These are phyloP conservation scores for Elongisporangium senticosum DNA, from an alignment of 352 stramenopile species.

Conservation along the genomic window DNA sequence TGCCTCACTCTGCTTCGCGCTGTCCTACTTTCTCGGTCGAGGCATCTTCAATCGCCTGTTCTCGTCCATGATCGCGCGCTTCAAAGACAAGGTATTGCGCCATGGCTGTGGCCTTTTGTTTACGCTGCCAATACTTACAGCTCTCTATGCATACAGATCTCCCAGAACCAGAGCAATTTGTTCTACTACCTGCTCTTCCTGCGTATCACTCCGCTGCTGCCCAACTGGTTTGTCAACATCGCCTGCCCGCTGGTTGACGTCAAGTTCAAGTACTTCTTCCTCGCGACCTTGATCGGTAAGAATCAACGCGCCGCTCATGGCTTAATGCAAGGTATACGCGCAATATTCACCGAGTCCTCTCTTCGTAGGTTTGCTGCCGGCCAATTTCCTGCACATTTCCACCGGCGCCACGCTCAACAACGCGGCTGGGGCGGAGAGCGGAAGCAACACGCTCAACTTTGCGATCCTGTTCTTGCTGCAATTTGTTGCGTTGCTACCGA, in stretches of 20 bases:
- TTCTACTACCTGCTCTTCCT: constrained; percentile 91
- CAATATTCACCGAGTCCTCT: neutral
- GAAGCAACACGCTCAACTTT: constrained; percentile 78
- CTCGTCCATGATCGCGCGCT: constrained; percentile 62
- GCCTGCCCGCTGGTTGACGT: constrained; percentile 80
- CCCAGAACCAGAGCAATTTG: constrained; percentile 75
- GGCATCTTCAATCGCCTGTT: constrained; percentile 66
- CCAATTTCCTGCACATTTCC: constrained; percentile 84
- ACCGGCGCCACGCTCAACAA: constrained; percentile 77
- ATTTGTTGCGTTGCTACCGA: constrained; percentile 77
- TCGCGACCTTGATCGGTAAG: constrained; percentile 71
- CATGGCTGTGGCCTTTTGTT: constrained; percentile 1
- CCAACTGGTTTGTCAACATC: constrained; percentile 90
- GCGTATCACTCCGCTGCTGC: constrained; percentile 79
- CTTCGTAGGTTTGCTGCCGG: constrained; percentile 48
- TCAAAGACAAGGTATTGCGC: constrained; percentile 61
- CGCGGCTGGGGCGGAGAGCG: constrained; percentile 35
- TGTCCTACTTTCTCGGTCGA: constrained; percentile 82
- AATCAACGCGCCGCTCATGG: neutral
- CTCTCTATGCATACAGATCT: constrained; percentile 35
- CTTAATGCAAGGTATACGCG: neutral
- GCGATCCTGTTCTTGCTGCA: constrained; percentile 79
- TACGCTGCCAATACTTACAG: neutral
- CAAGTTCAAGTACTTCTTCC: constrained; percentile 81
- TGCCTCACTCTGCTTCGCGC: constrained; percentile 77